phyloP scores from a whole-genome alignment of 2,329 filamentous ascomycete species.

The Anthostomella pinea region DNA sequence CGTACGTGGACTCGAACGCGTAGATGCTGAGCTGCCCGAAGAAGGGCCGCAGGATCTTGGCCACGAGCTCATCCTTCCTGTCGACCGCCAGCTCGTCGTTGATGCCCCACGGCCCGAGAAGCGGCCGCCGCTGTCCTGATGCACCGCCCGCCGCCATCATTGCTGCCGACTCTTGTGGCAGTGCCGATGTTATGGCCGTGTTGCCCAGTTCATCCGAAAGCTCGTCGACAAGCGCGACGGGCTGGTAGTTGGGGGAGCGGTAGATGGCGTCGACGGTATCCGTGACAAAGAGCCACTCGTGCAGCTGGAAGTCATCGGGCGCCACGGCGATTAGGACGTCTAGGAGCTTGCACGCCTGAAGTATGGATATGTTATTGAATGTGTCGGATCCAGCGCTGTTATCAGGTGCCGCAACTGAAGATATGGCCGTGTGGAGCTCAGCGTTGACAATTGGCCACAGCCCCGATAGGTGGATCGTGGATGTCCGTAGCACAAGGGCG shows the following conservation, averaged over 20 bases:
- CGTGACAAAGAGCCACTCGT: constrained; percentile 96
- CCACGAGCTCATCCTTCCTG: constrained; percentile 66
- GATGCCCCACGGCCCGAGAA: constrained; percentile 52
- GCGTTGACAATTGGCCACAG: constrained; percentile 89
- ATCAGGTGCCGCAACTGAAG: constrained; percentile 67
- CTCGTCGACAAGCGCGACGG: constrained; percentile 79
- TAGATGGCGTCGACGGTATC: constrained; percentile 97
- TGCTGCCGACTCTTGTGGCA: constrained; percentile 34
- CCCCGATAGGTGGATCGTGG: constrained; percentile 73
- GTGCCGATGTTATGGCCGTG: constrained; percentile 29
- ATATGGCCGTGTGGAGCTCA: constrained; percentile 78
- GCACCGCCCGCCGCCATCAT: constrained; percentile 17
- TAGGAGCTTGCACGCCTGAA: constrained; percentile 92
- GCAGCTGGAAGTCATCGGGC: constrained; percentile 96
- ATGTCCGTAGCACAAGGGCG: constrained; percentile 75
- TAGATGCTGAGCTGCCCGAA: constrained; percentile 90
- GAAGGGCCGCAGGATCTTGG: constrained; percentile 79
- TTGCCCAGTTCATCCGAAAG: constrained; percentile 72
- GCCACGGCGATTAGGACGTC: constrained; percentile 83
- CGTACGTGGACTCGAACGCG: constrained; percentile 89
- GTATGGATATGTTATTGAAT: constrained; percentile 71
- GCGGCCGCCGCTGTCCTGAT: constrained; percentile 42
- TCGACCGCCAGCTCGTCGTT: constrained; percentile 56
- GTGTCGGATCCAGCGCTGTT: constrained; percentile 63
- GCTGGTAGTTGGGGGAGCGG: constrained; percentile 64